Percentiles rank a stretch among this genome's conserved stretches.
These are phyloP conservation scores for Saraca asoca DNA, from an alignment of 331 rosid genomes.

Conservation along the genomic window DNA sequence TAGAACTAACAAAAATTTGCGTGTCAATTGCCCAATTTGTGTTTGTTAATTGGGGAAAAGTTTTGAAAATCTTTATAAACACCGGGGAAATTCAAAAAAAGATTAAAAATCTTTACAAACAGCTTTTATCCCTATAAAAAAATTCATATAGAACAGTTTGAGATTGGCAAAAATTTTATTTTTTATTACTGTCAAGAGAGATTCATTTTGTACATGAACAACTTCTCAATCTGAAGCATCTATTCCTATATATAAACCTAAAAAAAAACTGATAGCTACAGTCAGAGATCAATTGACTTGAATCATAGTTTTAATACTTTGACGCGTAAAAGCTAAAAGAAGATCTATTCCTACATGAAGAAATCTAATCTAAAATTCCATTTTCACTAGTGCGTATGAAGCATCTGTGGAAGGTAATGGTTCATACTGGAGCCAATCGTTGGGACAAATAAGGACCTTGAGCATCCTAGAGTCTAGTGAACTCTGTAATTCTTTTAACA, in stretches of 20 bases:
- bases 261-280: slow-evolving; percentile 29
- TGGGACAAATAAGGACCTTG: slow-evolving; percentile 79
- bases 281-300: slow-evolving; percentile 27
- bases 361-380: slow-evolving; percentile 50
- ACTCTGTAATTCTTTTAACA: no score
- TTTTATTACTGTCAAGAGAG: slow-evolving; percentile 3
- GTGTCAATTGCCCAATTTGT: no score
- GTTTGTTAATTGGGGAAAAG: no score
- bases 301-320: slow-evolving; percentile 31
- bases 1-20: no score
- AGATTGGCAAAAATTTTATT: no score
- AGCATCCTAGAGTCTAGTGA: slow-evolving; percentile 57
- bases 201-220: slow-evolving; percentile 15
- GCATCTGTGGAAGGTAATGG: slow-evolving; percentile 42
- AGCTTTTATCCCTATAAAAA: no score
- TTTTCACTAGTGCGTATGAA: slow-evolving; percentile 53
- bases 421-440: slow-evolving; percentile 72
- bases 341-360: slow-evolving; percentile 37
- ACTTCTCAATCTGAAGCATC: slow-evolving; percentile 17
- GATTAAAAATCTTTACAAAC: no score
- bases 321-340: slow-evolving; percentile 30
- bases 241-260: slow-evolving; percentile 29
- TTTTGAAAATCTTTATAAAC: no score
- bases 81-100: no score
- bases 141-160: no score